These are phyloP conservation scores for Cladorrhinum sp. DNA, from an alignment of 2,329 filamentous ascomycete species.

Conservation along the genomic window DNA sequence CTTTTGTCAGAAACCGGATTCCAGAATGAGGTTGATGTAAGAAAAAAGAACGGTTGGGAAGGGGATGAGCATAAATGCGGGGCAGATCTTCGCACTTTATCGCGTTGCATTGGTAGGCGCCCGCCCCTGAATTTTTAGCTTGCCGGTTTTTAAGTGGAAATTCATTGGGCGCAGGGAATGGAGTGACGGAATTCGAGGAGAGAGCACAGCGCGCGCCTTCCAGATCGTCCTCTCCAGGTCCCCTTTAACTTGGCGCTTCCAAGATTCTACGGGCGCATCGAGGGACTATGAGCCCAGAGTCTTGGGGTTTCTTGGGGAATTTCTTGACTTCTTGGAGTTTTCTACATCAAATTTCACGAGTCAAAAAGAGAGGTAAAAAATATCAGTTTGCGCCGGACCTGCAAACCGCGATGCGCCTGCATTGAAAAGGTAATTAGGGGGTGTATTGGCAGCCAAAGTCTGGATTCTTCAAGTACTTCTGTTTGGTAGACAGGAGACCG, in stretches of 20 bases:
- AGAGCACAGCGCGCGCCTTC: not conserved
- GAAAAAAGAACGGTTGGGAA: not conserved
- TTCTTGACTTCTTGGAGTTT: not conserved
- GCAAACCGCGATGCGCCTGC: not conserved
- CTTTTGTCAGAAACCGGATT: not conserved
- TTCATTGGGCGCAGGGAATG: not conserved
- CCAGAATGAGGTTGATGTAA: not conserved
- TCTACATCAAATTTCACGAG: not conserved
- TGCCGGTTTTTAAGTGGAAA: constrained; percentile 1
- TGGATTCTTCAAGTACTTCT: not conserved
- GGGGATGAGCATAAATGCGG: not conserved
- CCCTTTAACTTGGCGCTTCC: constrained; percentile 5
- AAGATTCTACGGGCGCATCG: not conserved
- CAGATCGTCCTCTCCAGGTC: not conserved
- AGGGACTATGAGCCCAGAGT: not conserved
- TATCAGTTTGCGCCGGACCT: not conserved
- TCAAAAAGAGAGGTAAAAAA: not conserved
- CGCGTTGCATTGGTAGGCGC: not conserved
- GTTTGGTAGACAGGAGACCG: not conserved
- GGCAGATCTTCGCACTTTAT: not conserved
- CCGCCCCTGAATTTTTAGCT: not conserved
- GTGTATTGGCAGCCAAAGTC: constrained; percentile 1
- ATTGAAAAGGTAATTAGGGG: constrained; percentile 1
- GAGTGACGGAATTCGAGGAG: constrained; percentile 6
- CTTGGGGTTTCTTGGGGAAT: constrained; percentile 1